These are phyloP conservation scores for Apiosordaria backusii DNA, from an alignment of 495 filamentous ascomycete genomes.

Conservation along the genomic window DNA sequence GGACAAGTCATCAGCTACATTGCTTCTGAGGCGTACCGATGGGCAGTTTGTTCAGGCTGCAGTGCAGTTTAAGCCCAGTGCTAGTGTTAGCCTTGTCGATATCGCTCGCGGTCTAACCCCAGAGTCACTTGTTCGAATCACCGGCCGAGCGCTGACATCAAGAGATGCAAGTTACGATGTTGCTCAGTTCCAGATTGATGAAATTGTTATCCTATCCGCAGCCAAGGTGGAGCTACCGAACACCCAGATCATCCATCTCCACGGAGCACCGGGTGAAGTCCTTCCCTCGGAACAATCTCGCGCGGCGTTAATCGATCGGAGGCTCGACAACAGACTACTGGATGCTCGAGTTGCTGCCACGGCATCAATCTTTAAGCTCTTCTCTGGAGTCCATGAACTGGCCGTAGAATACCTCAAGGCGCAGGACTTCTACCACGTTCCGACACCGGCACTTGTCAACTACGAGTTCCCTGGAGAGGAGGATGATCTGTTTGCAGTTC, in stretches of 20 bases:
- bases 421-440: background rate
- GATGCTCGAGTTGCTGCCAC: background rate
- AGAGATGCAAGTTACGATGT: too few species aligned
- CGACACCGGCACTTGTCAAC: background rate
- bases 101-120: too few species aligned
- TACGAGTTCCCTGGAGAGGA: background rate
- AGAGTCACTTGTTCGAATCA: too few species aligned
- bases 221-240: too few species aligned
- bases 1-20: too few species aligned
- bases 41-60: background rate
- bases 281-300: too few species aligned
- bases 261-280: background rate
- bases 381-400: background rate
- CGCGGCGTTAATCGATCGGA: background rate
- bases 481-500: background rate
- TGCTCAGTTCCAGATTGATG: too few species aligned
- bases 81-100: too few species aligned
- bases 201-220: too few species aligned
- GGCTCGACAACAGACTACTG: background rate
- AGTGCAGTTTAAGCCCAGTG: too few species aligned
- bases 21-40: background rate
- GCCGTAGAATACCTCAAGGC: background rate
- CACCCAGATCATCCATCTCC: background rate
- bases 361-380: background rate
- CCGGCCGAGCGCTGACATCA: too few species aligned